Conservation (phyloP, 129 eudicot species). For the Escallonia rubra region DNA sequence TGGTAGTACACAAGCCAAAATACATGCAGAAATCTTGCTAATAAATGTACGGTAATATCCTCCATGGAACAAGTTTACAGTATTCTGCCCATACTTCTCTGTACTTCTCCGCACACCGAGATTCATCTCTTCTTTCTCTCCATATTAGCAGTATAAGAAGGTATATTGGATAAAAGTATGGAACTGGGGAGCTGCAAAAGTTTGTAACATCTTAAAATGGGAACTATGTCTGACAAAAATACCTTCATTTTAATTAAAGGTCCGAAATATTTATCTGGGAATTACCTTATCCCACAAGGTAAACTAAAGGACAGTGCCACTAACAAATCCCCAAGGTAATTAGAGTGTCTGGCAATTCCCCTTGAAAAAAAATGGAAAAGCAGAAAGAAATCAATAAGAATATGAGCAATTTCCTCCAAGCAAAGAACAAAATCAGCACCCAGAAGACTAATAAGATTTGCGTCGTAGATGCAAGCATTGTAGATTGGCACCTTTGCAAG, state of each 20-base stretch:
- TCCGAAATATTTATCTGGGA: not conserved
- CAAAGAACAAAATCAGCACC: no score
- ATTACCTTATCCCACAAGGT: slow-evolving; percentile 92
- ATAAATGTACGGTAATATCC: slow-evolving; percentile 86
- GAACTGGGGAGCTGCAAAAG: slow-evolving; percentile 84
- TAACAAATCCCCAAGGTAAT: slow-evolving; percentile 88
- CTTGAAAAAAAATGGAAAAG: slow-evolving; percentile 16
- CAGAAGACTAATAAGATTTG: no score
- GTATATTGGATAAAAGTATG: slow-evolving; percentile 87
- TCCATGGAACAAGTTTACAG: slow-evolving; percentile 75
- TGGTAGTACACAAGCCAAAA: no score
- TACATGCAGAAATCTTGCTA: slow-evolving; percentile 10
- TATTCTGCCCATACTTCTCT: slow-evolving; percentile 91
- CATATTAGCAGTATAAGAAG: slow-evolving; percentile 86
- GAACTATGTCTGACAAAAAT: not conserved
- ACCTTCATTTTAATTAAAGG: not conserved
- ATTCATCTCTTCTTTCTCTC: slow-evolving; percentile 98
- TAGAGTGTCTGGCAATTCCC: slow-evolving; percentile 85
- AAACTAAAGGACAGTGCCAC: slow-evolving; percentile 82
- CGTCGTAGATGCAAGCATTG: no score
- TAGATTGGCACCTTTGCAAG: no score
- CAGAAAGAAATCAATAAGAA: no score
- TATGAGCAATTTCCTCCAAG: no score
- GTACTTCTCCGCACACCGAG: slow-evolving; percentile 96
- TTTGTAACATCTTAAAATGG: not conserved